These are phyloP conservation scores for Trametes elegans DNA, from an alignment of 768 basidiomycete genomes.

Conservation along the genomic window DNA sequence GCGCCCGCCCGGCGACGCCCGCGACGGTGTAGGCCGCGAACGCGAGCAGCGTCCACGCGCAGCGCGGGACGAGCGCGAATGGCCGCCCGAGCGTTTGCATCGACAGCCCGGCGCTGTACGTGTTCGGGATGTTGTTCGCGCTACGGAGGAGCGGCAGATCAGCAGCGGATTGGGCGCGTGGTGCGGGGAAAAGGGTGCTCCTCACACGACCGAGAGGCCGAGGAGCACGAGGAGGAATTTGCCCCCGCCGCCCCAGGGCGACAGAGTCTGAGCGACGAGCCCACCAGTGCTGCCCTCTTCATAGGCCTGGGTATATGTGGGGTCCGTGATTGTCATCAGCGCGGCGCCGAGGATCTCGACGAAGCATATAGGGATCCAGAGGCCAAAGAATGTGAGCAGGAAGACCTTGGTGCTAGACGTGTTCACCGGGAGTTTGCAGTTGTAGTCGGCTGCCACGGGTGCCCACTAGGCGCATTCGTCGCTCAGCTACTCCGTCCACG, in stretches of 20 bases:
- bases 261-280: constrained; percentile 40
- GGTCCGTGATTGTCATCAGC: constrained; percentile 37
- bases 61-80: constrained; percentile 42
- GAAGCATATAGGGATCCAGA: constrained; percentile 48
- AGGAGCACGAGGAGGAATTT: constrained; percentile 46
- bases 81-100: constrained; percentile 42
- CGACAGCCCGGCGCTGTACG: constrained; percentile 46
- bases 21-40: constrained; percentile 46
- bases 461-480: constrained; percentile 38
- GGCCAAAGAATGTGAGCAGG: constrained; percentile 47
- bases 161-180: not conserved
- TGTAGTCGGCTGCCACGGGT: constrained; percentile 54
- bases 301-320: constrained; percentile 38
- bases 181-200: not conserved
- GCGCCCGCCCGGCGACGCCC: constrained; percentile 44
- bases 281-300: constrained; percentile 42
- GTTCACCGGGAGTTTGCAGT: constrained; percentile 45
- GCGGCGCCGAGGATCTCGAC: constrained; percentile 50
- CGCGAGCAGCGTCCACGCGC: constrained; percentile 36
- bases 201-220: constrained; percentile 40
- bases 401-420: constrained; percentile 45
- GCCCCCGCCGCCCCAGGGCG: constrained; percentile 41
- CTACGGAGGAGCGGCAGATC: constrained; percentile 19
- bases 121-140: constrained; percentile 49
- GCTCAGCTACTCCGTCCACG: not conserved